Evolutionary conservation across 2,329 filamentous ascomycete species (phyloP).

Genomic region (Geosmithia flava): DNA sequence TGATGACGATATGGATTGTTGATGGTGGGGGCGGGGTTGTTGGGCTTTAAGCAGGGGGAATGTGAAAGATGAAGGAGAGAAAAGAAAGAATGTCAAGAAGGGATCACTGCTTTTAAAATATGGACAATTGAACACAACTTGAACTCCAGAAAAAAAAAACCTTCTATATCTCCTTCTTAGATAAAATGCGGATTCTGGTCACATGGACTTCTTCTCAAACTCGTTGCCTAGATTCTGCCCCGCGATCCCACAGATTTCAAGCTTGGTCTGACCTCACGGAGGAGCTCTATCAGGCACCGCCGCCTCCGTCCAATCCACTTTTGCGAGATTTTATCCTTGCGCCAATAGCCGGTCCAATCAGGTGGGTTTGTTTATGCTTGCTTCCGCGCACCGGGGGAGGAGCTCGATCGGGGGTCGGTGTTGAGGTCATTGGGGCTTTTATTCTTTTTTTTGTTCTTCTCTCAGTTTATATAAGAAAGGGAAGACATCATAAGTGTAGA

Average conservation of each 20-base stretch:
- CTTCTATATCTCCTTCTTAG: background rate
- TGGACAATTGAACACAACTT: background rate
- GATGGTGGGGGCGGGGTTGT: too few species aligned
- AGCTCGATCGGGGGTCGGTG: too few species aligned
- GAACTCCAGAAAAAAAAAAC: background rate
- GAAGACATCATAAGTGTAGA: too few species aligned
- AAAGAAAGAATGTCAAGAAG: too few species aligned
- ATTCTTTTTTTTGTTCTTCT: too few species aligned
- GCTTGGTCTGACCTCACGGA: too few species aligned
- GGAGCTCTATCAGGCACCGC: background rate
- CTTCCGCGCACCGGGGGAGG: too few species aligned
- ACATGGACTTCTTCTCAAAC: background rate
- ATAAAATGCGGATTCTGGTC: background rate
- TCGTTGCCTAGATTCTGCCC: background rate
- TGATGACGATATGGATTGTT: background rate
- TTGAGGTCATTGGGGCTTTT: too few species aligned
- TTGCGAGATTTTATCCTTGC: background rate
- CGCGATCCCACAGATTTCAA: background rate
- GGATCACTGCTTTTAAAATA: background rate
- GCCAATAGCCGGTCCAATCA: slow-evolving; percentile 1
- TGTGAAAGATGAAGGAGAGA: too few species aligned
- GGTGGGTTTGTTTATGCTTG: too few species aligned
- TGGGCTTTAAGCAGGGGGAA: too few species aligned
- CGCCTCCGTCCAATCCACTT: background rate
- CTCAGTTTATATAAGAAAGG: too few species aligned